A percentile compares a stretch with the other conserved stretches of the same genome.
Evolutionary conservation across 257 asterid genomes (phyloP).

Genomic region (Solanum gandarillasii): DNA sequence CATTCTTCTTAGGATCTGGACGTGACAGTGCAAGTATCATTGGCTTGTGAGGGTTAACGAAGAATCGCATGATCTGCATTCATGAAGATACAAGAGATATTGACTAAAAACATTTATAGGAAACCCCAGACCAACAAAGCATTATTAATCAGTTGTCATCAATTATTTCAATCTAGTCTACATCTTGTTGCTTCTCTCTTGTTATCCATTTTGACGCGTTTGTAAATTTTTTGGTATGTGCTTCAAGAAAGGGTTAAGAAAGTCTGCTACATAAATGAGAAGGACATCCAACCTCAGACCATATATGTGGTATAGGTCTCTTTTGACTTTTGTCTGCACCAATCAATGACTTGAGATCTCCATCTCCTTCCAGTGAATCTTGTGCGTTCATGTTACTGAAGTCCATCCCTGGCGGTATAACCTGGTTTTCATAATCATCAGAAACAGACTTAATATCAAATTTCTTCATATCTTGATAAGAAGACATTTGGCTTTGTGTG

Average conservation of each 20-base stretch:
- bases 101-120: background rate
- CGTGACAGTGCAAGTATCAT: slow-evolving; percentile 67
- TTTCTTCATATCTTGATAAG: background rate
- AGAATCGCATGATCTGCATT: slow-evolving; percentile 54
- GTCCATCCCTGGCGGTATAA: slow-evolving; percentile 70
- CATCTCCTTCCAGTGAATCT: slow-evolving; percentile 30
- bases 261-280: background rate
- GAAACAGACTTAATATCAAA: background rate
- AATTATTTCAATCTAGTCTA: background rate
- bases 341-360: slow-evolving; percentile 46
- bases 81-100: slow-evolving; percentile 1
- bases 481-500: background rate
- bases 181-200: background rate
- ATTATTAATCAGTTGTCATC: background rate
- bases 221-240: background rate
- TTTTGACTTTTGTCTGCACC: slow-evolving; percentile 32
- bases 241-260: background rate
- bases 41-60: slow-evolving; percentile 63
- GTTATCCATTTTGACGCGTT: background rate
- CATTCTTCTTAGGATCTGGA: slow-evolving; percentile 63
- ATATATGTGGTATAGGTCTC: slow-evolving; percentile 44
- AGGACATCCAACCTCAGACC: slow-evolving; percentile 50
- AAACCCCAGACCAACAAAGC: background rate
- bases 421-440: slow-evolving; percentile 22
- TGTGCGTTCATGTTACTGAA: slow-evolving; percentile 37